Percentiles rank a stretch among this genome's conserved stretches.
These are phyloP conservation scores for Neurospora africana DNA, from an alignment of 495 filamentous ascomycete genomes.

Conservation along the genomic window DNA sequence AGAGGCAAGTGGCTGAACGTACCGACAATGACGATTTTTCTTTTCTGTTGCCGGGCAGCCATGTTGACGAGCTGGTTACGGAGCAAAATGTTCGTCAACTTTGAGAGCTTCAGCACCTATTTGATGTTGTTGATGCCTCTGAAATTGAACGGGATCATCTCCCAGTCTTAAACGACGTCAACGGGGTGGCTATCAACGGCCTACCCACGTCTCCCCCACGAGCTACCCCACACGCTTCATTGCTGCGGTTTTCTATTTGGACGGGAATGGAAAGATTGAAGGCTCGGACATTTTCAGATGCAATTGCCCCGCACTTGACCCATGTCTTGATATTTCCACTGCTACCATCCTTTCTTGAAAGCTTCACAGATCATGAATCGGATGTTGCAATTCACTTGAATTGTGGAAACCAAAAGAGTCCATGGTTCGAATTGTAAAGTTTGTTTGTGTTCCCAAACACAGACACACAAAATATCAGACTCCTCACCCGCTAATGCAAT, in stretches of 20 bases:
- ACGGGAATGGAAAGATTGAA: background rate
- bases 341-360: background rate
- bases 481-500: background rate
- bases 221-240: background rate
- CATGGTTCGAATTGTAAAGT: background rate
- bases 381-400: background rate
- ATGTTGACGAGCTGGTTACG: constrained; percentile 2
- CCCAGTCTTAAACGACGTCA: background rate
- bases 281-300: background rate
- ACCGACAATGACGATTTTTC: constrained; percentile 65
- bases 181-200: background rate
- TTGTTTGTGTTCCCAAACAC: background rate
- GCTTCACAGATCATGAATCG: background rate
- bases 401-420: background rate
- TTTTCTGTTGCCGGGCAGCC: constrained; percentile 23
- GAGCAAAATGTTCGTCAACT: background rate
- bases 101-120: background rate
- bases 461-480: background rate
- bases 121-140: background rate
- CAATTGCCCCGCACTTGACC: background rate
- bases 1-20: constrained; percentile 13
- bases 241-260: background rate
- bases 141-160: background rate
- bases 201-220: background rate
- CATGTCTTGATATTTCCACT: background rate